phyloP scores from a whole-genome alignment of 441 rosid genomes.

The Populus trichocarpa region DNA sequence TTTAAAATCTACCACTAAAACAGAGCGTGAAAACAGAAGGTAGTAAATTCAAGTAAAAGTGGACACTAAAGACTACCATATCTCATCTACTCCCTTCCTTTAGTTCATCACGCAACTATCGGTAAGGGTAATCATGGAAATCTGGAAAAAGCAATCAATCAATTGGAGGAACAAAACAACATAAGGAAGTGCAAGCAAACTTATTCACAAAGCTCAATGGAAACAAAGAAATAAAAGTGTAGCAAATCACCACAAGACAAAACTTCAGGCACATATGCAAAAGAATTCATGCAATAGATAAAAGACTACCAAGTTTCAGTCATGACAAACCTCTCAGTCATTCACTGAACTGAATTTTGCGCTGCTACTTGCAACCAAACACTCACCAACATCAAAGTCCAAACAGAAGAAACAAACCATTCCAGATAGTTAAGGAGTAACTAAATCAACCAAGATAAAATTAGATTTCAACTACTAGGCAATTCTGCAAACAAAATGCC shows the following conservation, averaged over 20 bases:
- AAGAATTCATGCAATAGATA: background rate
- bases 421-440: conserved; percentile 6
- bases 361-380: background rate
- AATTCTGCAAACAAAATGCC: background rate
- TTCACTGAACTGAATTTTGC: background rate
- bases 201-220: background rate
- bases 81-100: background rate
- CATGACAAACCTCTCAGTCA: background rate
- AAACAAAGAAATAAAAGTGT: background rate
- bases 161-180: background rate
- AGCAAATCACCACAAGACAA: background rate
- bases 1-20: background rate
- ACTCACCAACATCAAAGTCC: conserved; percentile 2
- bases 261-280: background rate
- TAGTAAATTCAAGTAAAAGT: too few species aligned
- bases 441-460: conserved; percentile 6
- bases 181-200: background rate
- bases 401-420: conserved; percentile 2
- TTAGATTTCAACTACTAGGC: conserved; percentile 15
- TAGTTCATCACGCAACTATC: background rate
- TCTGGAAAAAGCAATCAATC: background rate
- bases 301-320: background rate
- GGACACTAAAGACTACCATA: background rate
- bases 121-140: background rate
- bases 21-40: background rate